Evolutionary conservation across 257 asterid species (phyloP), one percentile per base, ranked within the genome.

Genomic region (Cinchona pubescens): DNA sequence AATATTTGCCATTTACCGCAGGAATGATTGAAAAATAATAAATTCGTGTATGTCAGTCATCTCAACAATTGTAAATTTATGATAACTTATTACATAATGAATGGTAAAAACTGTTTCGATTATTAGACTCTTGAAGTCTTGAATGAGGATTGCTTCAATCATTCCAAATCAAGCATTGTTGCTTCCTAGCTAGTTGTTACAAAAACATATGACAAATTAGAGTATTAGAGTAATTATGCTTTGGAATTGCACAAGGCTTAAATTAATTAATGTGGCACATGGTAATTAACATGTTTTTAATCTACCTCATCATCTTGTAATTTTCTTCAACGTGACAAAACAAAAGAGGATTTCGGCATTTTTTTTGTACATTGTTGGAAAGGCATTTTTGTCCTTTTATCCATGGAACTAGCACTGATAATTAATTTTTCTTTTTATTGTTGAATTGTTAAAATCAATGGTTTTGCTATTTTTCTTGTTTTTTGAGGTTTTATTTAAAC

Each of bases 381-480:
- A n/a, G 30, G 42, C 25, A 29, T 13, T 65, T 75, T 75, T 76
- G 79, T 75, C 74, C 9, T 45, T 25, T 25, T 59, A 0, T 19
- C 1, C 43, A 15, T 30, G 56, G 34, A 60, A 69, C n/a, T n/a
- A 16, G 5, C 18, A 18, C 48, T 30, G 25, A 45, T 19, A 38
- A 67, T 59, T 23, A 32, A 7, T 66, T 7, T 19, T 25, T 19
- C 74, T 82, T 71, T 79, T 38, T 72, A 4, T 4, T 3, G 12
- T 62, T 14, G 14, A 35, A 16, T 73, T 42, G 46, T 27, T 29
- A 29, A 42, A 58, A 82, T 49, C 78, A 68, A 66, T 42, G 51
- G 14, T 51, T 73, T 78, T 82, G 82, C 85, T 72, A 21, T 61
- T 56, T 81, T 72, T 56, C n/a, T 66, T 76, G 75, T 53, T 21